Conservation (phyloP, 1,284 basidiomycete species). For the Psilocybe mexicana region DNA sequence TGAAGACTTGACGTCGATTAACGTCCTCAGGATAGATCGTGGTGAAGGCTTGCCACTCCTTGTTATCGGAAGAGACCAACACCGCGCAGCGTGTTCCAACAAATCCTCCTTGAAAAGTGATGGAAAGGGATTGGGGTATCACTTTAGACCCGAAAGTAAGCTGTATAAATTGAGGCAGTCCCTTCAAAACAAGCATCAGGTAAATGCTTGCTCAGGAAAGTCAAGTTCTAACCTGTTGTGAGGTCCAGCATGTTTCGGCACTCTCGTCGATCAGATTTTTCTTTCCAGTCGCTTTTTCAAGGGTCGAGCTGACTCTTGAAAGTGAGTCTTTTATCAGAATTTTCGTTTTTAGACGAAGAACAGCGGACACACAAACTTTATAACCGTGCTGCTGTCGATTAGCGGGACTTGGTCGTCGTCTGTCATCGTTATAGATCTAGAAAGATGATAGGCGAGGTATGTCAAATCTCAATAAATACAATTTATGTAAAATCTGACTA, state of each 20-base stretch:
- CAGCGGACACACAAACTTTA: constrained; percentile 45
- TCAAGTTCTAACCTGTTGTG: constrained; percentile 58
- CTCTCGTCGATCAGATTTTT: constrained; percentile 69
- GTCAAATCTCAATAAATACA: background rate
- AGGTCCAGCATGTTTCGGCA: constrained; percentile 83
- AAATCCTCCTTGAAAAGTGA: constrained; percentile 85
- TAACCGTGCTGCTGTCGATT: constrained; percentile 46
- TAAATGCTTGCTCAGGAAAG: background rate
- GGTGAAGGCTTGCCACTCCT: constrained; percentile 49
- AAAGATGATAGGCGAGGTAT: background rate
- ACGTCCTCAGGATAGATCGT: constrained; percentile 75
- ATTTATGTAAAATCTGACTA: background rate
- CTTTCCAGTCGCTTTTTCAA: constrained; percentile 77
- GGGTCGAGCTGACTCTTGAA: constrained; percentile 76
- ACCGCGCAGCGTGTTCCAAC: constrained; percentile 67
- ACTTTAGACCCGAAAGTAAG: constrained; percentile 56
- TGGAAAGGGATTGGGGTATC: constrained; percentile 50
- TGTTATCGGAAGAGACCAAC: constrained; percentile 34
- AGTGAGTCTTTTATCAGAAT: constrained; percentile 6
- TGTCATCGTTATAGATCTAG: constrained; percentile 19
- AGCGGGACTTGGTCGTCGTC: constrained; percentile 30
- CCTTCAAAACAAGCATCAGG: constrained; percentile 39
- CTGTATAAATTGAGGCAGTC: constrained; percentile 73
- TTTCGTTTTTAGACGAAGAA: constrained; percentile 4
- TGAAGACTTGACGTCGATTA: constrained; percentile 69